Conservation (phyloP, 2,329 filamentous ascomycete genomes). For the Talaromyces albobiverticillius region DNA sequence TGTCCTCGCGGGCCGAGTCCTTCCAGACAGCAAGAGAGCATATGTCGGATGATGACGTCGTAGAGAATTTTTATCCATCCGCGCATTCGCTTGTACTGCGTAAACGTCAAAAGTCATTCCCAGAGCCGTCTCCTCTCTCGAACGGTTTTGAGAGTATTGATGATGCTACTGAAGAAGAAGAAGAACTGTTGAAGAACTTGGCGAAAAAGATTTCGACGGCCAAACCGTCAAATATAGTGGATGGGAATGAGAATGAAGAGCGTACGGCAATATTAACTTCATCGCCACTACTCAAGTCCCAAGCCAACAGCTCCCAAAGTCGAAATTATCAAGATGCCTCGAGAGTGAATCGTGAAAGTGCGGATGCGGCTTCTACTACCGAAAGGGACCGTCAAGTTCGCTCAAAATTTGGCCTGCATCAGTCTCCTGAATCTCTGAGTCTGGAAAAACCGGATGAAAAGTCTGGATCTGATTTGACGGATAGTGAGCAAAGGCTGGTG, state of each 20-base stretch:
- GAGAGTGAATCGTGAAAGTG: not conserved
- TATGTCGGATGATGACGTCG: slow-evolving; percentile 61
- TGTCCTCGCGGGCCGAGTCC: slow-evolving; percentile 63
- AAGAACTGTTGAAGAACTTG: not conserved
- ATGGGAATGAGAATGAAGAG: slow-evolving; percentile 1
- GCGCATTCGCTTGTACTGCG: slow-evolving; percentile 14
- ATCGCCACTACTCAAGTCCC: slow-evolving; percentile 2
- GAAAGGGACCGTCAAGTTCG: not conserved
- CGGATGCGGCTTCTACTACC: not conserved
- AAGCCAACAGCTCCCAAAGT: not conserved
- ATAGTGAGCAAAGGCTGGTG: slow-evolving; percentile 25
- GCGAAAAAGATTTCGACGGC: not conserved
- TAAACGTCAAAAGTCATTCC: slow-evolving; percentile 28
- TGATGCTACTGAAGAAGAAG: slow-evolving; percentile 9
- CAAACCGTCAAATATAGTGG: slow-evolving; percentile 17
- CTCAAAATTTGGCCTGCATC: not conserved
- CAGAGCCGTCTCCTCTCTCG: slow-evolving; percentile 19
- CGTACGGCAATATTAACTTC: not conserved
- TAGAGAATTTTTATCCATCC: slow-evolving; percentile 25
- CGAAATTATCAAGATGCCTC: not conserved
- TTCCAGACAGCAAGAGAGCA: slow-evolving; percentile 70
- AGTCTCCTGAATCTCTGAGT: not conserved
- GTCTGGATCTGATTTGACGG: slow-evolving; percentile 48
- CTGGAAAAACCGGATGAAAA: slow-evolving; percentile 48
- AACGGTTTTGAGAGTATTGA: slow-evolving; percentile 39